Evolutionary conservation across 495 filamentous ascomycete species (phyloP), one percentile per base, ranked within the genome.

Genomic region (Xylaria palmicola): DNA sequence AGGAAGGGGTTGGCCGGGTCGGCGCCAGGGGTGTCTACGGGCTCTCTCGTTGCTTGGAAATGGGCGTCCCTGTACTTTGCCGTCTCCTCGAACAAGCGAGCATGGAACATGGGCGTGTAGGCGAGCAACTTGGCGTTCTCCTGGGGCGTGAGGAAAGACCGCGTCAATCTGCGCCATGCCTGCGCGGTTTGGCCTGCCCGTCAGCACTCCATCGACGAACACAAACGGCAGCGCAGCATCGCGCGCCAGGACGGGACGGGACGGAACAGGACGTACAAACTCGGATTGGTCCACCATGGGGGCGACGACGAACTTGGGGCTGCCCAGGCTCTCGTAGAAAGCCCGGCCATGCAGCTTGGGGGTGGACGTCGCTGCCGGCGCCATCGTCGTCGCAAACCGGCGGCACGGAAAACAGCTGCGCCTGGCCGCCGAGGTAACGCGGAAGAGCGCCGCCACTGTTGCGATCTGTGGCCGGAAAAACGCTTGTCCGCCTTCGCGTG

Each of bases 271-370:
- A 79, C 88, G 62, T 80, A 97, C 93, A 77, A 97, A 96, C 78
- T 98, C 95, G 4, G 92, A 96, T 70, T 97, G 89, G 65, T 98
- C 94, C 20, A 99, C 94, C 94, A 99, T 99, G 32, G 94, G 94
- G 34, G 94, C 94, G 27, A 99, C 82, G 40, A 98, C 84, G 63
- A 89, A 86, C 69, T 90, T 95, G 0, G 94, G 94, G 57, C 88
- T 91, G 12, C 95, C 94, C 56, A 99, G 85, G 65, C 89, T 94
- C 73, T 96, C 85, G 68, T 97, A 98, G 73, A 98, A 97, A 34
- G 88, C 88, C 19, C 95, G 81, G 6, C 94, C 94, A 62, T 87
- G 83, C 1, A 96, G 78, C 70, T 93, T 96, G 57, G 72, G 37
- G 37, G 64, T 52, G 9, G 26, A 29, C 37, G 26, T 62, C 1